Base-by-base conservation (phyloP, 768 basidiomycete genomes). In the Leccinum sublutescens region DNA sequence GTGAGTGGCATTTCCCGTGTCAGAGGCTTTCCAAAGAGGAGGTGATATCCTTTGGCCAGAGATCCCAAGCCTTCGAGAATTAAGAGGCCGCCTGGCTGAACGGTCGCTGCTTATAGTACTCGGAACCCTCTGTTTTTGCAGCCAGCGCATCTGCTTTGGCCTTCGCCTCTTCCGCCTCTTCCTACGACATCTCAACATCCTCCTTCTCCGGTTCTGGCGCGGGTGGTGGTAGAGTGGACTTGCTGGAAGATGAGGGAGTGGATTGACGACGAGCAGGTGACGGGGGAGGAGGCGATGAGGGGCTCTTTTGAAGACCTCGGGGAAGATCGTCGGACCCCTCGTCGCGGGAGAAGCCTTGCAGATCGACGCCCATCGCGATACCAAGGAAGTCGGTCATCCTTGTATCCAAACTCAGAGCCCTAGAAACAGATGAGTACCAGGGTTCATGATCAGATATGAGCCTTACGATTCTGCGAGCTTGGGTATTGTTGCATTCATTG, bases 311-410 rank as follows among this genome's bases (percentile, higher is more conserved):
- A 59, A 85, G 63, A 48, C 85, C 87, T 9, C 88, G 81, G 8
- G 91, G 91, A 50, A 88, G 75, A 55, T 92, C 91, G 56, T 88
- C 82, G 9, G 92, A 92, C 36, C 90, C 94, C 77, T 93, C 92
- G 17, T 89, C 86, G 57, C 94, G 82, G 54, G 85, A 80, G 72
- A 91, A 89, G 57, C 89, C 93, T 74, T 91, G 87, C 75, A 98
- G 83, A 75, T 98, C 93, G 65, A 98, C 82, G 34, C 93, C 93
- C 89, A 98, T 93, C 57, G 93, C 82, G 11, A 86, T 95, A 60
- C 95, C 95, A 48, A 98, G 79, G 15, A 94, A 93, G 69, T 92
- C 89, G 73, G 94, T 92, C 93, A 97, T 94, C 59, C 95, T 85
- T 36, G 95, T 86, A 74, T 98, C 95, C 40, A 55, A 58, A 61